Evolutionary conservation across 2,329 filamentous ascomycete species (phyloP), one percentile per base, ranked within the genome.

Genomic region (Aspergillus melleus): DNA sequence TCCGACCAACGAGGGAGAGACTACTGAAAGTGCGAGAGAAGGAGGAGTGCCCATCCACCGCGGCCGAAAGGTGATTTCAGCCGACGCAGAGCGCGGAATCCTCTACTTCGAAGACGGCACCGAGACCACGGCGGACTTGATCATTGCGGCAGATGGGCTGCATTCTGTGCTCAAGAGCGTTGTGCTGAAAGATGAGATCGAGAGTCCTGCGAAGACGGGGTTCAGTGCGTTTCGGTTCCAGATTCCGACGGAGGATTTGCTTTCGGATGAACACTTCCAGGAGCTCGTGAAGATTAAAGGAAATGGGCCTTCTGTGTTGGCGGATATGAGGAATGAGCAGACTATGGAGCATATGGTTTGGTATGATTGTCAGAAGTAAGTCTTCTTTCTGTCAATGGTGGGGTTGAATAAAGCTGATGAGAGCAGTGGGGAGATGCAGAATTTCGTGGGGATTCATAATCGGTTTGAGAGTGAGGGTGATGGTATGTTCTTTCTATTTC

Each of bases 251-350:
- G 49, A 69, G 0, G 54, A 66, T 1, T 62, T 80, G 9, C 60
- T 73, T n/a, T 67, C 69, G 4, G 54, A 66, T 39, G 64, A 75
- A 4, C 70, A 74, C 2, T 58, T 26, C 12, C 42, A n/a, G 42
- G 52, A n/a, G 51, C 42, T 22, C 9, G 6, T 32, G 32, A 70
- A 36, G 79, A 75, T 9, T 75, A 74, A 3, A 76, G 81, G 75
- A 44, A 64, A 54, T 46, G 60, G 51, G 47, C 64, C 56, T 24
- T 62, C 63, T 22, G 51, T 71, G 19, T 54, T 67, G 14, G 66
- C 58, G 4, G 70, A 70, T 57, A 64, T 62, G 1, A 58, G 51
- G 6, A 10, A 47, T 24, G 11, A 52, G 44, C 42, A 63, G 24
- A 52, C 61, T 16, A 63, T 70, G 49, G 64, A 63, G 12, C 70